Base-by-base conservation (phyloP, 768 basidiomycete species). In the Boletus subcaerulescens region DNA sequence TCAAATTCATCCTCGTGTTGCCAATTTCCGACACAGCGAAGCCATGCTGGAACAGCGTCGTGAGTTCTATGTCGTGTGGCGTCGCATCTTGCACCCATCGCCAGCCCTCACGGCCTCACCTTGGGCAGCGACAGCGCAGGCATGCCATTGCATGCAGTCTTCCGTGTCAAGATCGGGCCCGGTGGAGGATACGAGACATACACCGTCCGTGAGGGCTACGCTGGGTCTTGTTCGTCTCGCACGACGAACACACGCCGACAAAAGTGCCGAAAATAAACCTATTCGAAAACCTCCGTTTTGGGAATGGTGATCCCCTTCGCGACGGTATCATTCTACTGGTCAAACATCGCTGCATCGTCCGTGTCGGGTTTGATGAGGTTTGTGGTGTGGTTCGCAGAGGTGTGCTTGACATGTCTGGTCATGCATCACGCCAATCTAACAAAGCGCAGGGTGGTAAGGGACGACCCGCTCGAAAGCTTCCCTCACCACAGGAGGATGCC, bases 331-430 rank as follows among this genome's bases (percentile, higher is more conserved):
- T 56, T 65, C 73, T 3, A 60, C 77, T 17, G 87, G 87, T 22
- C 65, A 94, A 91, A 66, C 93, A 93, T 2, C 78, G 89, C 46
- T 93, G 97, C 72, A 97, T 98, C 62, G 89, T 98, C 18, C 80
- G 92, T 51, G 96, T 96, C 3, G 97, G 97, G 11, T 98, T 95
- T 88, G 97, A 99, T 68, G 97, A 99, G 70, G 96, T 98, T 32
- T 78, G 93, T 45, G 93, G 92, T 13, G 24, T 98, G 94, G 93
- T 87, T 96, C 61, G 82, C 88, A 31, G 84, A 97, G 80, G 92
- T 87, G 61, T 53, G 82, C 70, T 9, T n/a, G 7, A 18, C 24
- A 20, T 43, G 3, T 29, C 26, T 22, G 18, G 13, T 5, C 36
- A 4, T 17, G 8, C n/a, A 1, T n/a, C 22, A 14, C n/a, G n/a